These are phyloP conservation scores for Diaporthe sp. DNA, from an alignment of 2,329 filamentous ascomycete species.

Conservation along the genomic window DNA sequence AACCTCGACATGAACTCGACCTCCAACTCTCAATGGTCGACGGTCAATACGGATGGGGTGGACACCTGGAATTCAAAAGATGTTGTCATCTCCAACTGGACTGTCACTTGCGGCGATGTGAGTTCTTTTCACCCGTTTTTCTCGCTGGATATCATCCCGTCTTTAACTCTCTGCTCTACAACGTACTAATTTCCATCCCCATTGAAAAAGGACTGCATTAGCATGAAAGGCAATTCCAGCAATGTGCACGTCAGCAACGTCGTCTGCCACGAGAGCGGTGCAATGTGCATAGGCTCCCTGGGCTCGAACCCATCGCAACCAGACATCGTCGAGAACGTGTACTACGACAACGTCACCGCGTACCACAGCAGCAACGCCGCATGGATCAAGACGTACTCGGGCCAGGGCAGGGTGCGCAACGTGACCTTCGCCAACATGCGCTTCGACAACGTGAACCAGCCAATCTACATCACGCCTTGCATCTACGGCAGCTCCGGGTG, in stretches of 20 bases:
- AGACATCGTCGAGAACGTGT: conserved; percentile 55
- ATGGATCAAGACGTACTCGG: conserved; percentile 59
- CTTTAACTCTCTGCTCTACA: neutral
- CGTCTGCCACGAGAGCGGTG: conserved; percentile 56
- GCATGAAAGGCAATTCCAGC: conserved; percentile 57
- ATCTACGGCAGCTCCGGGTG: conserved; percentile 58
- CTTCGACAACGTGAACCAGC: conserved; percentile 60
- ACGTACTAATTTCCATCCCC: neutral
- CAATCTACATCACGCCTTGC: conserved; percentile 62
- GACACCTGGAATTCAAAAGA: conserved; percentile 66
- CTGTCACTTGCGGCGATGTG: conserved; percentile 57
- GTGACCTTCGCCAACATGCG: conserved; percentile 59
- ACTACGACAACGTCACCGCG: conserved; percentile 55
- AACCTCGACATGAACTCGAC: conserved; percentile 66
- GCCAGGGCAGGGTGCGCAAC: conserved; percentile 57
- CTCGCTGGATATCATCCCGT: no score
- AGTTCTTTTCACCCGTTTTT: conserved; percentile 33
- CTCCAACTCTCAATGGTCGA: conserved; percentile 58
- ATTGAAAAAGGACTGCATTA: conserved; percentile 55
- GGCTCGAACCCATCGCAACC: conserved; percentile 50
- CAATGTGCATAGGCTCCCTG: conserved; percentile 54
- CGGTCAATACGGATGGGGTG: conserved; percentile 65
- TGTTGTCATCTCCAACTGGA: conserved; percentile 61
- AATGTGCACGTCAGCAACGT: conserved; percentile 54
- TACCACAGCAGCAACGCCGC: conserved; percentile 57